A percentile compares a stretch with the other conserved stretches of the same genome.
phyloP scores from a whole-genome alignment of 2,329 filamentous ascomycete species.

The Aspergillus glaucus region DNA sequence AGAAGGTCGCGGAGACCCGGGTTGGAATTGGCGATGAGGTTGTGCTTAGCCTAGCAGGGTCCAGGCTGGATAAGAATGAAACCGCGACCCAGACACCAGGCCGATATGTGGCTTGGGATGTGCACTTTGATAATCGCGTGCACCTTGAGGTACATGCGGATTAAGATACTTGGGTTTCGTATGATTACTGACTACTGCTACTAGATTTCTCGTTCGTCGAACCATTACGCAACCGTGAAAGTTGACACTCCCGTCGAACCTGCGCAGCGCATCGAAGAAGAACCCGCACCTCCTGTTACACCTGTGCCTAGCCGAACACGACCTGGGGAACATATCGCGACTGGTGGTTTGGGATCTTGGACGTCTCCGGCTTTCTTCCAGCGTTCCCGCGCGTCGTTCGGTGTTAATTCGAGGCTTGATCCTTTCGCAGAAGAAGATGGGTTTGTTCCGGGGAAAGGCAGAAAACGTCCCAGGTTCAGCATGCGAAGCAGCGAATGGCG shows the following conservation, averaged over 20 bases:
- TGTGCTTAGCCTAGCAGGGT: conserved; percentile 62
- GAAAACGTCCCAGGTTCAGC: conserved; percentile 65
- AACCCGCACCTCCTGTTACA: conserved; percentile 17
- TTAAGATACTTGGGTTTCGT: background rate
- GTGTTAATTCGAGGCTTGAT: conserved; percentile 59
- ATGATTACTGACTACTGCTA: conserved; percentile 2
- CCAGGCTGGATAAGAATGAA: conserved; percentile 54
- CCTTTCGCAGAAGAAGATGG: conserved; percentile 63
- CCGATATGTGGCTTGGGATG: conserved; percentile 52
- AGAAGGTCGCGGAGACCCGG: conserved; percentile 58
- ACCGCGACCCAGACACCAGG: conserved; percentile 49
- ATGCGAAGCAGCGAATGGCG: conserved; percentile 65
- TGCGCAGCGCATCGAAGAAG: conserved; percentile 14
- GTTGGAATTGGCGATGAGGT: conserved; percentile 76
- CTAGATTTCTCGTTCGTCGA: conserved; percentile 22
- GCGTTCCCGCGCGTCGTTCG: conserved; percentile 62
- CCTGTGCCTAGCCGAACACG: conserved; percentile 17
- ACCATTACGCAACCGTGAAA: conserved; percentile 36
- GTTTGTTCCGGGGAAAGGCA: conserved; percentile 53
- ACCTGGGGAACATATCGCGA: conserved; percentile 1
- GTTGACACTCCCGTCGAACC: conserved; percentile 44
- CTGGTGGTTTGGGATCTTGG: conserved; percentile 50
- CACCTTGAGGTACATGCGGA: conserved; percentile 29
- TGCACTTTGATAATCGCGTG: conserved; percentile 40
- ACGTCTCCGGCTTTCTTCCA: conserved; percentile 76